These are phyloP conservation scores for Alternaria dauci DNA, from an alignment of 2,329 filamentous ascomycete genomes.

Conservation along the genomic window DNA sequence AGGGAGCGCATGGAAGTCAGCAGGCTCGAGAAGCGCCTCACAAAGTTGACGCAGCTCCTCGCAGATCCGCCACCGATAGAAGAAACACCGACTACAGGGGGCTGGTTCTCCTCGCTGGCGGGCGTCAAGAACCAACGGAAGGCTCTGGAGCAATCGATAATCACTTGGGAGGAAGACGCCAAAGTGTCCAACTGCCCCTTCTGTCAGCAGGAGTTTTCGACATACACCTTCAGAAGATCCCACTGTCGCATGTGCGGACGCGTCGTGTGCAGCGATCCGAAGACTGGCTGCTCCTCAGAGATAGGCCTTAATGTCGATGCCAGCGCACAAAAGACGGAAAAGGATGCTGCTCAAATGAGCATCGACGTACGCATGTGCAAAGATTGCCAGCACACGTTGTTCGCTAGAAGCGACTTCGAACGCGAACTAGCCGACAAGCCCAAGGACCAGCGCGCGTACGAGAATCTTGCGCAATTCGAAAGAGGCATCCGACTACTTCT, in stretches of 20 bases:
- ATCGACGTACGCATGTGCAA: slow-evolving; percentile 91
- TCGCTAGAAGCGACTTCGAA: slow-evolving; percentile 79
- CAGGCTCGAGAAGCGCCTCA: slow-evolving; percentile 88
- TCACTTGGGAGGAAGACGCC: slow-evolving; percentile 93
- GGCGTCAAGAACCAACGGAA: slow-evolving; percentile 75
- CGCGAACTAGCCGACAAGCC: slow-evolving; percentile 73
- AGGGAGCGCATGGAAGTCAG: slow-evolving; percentile 87
- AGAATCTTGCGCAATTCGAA: slow-evolving; percentile 86
- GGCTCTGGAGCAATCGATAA: slow-evolving; percentile 85
- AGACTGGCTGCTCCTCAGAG: slow-evolving; percentile 84
- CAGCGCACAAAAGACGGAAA: slow-evolving; percentile 51
- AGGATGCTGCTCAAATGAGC: slow-evolving; percentile 65
- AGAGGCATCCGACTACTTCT: slow-evolving; percentile 82
- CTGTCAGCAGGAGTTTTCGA: slow-evolving; percentile 93
- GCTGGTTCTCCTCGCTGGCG: slow-evolving; percentile 65
- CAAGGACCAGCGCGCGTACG: slow-evolving; percentile 80
- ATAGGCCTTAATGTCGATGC: slow-evolving; percentile 79
- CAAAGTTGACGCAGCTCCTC: slow-evolving; percentile 85
- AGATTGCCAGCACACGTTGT: slow-evolving; percentile 79
- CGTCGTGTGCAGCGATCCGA: slow-evolving; percentile 88
- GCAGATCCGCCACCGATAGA: slow-evolving; percentile 75
- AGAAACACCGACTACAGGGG: slow-evolving; percentile 58
- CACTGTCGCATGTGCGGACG: slow-evolving; percentile 94
- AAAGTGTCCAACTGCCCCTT: slow-evolving; percentile 85
- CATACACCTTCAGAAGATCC: slow-evolving; percentile 90